Base-by-base conservation (phyloP, 805 yeast genomes). In the Scheffersomyces amazonensis region DNA sequence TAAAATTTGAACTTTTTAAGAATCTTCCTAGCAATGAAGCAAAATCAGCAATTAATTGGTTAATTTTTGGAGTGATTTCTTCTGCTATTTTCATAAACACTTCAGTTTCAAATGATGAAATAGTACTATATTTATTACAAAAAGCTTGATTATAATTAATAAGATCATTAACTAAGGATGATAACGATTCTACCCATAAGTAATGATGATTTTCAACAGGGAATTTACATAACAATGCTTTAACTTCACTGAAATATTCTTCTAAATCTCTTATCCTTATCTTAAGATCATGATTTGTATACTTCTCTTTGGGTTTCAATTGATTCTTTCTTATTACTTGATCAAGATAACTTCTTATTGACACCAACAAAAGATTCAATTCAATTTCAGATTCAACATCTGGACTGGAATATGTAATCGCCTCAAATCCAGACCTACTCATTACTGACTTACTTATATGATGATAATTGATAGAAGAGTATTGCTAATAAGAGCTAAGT, bases 181-280 rank as follows among this genome's bases (percentile, higher is more conserved):
- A 31, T 8, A 53, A 13, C 5, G 36, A 32, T 5, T 40, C 34
- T 8, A 57, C 22, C 64, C 64, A 58, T 7, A 56, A 37, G n/a
- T 39, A 32, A 16, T 45, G 46, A 36, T 58, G 52, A 9, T 37
- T 22, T 3, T 19, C 32, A 4, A 46, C n/a, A 0, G 43, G 41
- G 27, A 41, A 27, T n/a, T 46, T 42, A 6, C 20, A 25, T 10
- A 58, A 47, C 3, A 35, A 16, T 16, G 42, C 29, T 13, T 35
- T 36, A 5, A 44, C 37, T 18, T 48, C 56, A 28, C 32, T 28
- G 29, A 44, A 50, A 42, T 40, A 49, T 27, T 50, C 55, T 27
- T 54, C 50, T 16, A 51, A 45, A 21, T 35, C 37, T 16, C 54
- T 49, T 24, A 56, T 32, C 37, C 40, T 37, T 13, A 9, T 17